Conservation (phyloP, 345 rosid species). For the Brassica juncea region DNA sequence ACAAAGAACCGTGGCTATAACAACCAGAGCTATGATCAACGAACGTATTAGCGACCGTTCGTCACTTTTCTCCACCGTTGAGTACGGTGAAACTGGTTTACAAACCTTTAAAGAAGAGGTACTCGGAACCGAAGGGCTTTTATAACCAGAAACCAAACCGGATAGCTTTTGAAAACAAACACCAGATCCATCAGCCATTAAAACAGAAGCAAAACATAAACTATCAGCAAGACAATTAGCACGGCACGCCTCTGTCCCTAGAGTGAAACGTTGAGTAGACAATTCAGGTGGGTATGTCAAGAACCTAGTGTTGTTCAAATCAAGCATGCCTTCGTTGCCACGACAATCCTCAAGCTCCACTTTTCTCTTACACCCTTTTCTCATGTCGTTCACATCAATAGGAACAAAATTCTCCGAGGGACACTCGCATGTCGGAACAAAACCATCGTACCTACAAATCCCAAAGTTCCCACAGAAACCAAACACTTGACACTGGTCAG, state of each 20-base stretch:
- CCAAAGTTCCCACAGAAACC: conserved; percentile 71
- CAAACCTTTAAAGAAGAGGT: conserved; percentile 69
- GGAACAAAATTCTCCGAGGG: conserved; percentile 68
- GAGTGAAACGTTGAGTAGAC: conserved; percentile 43
- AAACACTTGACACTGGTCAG: conserved; percentile 64
- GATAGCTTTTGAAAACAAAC: conserved; percentile 50
- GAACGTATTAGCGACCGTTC: conserved; percentile 28
- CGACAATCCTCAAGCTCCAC: conserved; percentile 54
- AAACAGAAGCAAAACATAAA: conserved; percentile 59
- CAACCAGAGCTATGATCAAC: conserved; percentile 46
- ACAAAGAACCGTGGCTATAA: conserved; percentile 45
- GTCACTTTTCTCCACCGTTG: conserved; percentile 1
- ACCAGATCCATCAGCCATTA: conserved; percentile 63
- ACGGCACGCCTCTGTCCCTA: conserved; percentile 57
- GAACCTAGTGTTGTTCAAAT: conserved; percentile 52
- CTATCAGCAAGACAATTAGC: conserved; percentile 49
- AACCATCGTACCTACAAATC: conserved; percentile 55
- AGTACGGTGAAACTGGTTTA: conserved; percentile 47
- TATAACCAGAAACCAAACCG: conserved; percentile 54
- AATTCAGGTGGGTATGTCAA: conserved; percentile 54
- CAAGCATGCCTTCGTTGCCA: conserved; percentile 54
- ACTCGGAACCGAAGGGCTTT: conserved; percentile 59
- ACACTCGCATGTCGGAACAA: conserved; percentile 54
- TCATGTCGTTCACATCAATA: conserved; percentile 47
- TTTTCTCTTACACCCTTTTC: conserved; percentile 66